Conservation (phyloP, 192 early-diverging fungal species). For the Geosiphon pyriformis region DNA sequence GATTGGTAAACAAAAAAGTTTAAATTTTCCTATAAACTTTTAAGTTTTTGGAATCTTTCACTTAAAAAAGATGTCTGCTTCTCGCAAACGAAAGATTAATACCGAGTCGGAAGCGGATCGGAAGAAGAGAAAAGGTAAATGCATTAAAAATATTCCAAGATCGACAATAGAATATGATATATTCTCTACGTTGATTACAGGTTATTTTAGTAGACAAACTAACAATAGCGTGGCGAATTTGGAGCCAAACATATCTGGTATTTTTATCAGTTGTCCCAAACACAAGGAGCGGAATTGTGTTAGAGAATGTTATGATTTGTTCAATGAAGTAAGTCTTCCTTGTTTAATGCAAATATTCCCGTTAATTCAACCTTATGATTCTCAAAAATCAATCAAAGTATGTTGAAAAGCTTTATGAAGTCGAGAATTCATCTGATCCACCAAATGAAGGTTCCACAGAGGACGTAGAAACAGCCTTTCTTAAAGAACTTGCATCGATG, state of each 20-base stretch:
- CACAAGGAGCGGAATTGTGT: slow-evolving; percentile 38
- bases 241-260: slow-evolving; percentile 41
- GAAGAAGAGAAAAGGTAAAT: not conserved
- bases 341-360: not conserved
- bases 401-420: slow-evolving; percentile 30
- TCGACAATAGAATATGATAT: not conserved
- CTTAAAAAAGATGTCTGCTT: not conserved
- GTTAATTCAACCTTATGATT: not conserved
- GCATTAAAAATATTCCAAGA: not conserved
- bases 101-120: not conserved
- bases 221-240: slow-evolving; percentile 3
- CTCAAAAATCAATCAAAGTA: slow-evolving; percentile 26
- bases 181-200: not conserved
- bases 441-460: slow-evolving; percentile 35
- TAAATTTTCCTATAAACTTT: too few species aligned
- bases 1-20: too few species aligned
- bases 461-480: slow-evolving; percentile 50
- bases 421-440: not conserved
- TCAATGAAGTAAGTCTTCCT: slow-evolving; percentile 35
- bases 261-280: slow-evolving; percentile 46
- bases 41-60: too few species aligned
- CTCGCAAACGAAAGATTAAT: not conserved
- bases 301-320: slow-evolving; percentile 44
- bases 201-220: not conserved
- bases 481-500: slow-evolving; percentile 44